Base-by-base conservation (phyloP, 2,329 filamentous ascomycete species). In the Stachybotrys chartarum region DNA sequence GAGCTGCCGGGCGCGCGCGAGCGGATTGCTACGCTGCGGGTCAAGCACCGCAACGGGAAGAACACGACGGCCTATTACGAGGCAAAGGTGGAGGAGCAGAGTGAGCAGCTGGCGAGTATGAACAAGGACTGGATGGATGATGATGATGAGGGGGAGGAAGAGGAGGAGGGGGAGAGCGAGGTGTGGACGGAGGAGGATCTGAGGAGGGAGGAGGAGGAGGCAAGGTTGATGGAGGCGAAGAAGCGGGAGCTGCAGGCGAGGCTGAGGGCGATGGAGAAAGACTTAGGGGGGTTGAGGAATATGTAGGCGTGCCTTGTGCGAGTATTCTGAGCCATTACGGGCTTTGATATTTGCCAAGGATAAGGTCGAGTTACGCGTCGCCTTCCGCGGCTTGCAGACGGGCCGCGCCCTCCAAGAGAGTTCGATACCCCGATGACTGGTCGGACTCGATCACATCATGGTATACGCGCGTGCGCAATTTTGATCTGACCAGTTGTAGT, bases 21-120 rank as follows among this genome's bases (percentile, higher is more conserved):
- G 65, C 82, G 86, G 58, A 95, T 97, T 61, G 77, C 84, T 0
- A 78, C 79, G 46, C 78, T 96, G 65, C 80, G 91, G 57, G 80
- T 82, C 54, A 85, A 90, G 64, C 83, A 93, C 69, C 78, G 82
- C 45, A 80, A 90, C 63, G 81, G 94, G 57, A 79, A 79, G 35
- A 84, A 84, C 51, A 96, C 91, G 24, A 78, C 94, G 64, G 82
- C 81, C 11, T 88, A 90, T 63, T 91, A 96, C 64, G 92, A 97
- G 72, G 79, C 80, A 12, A 85, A 86, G 54, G 90, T 97, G 1
- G 82, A 84, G 7, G 85, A 88, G 65, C 93, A 96, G 73, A 79
- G 84, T 11, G 81, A 83, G 56, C 83, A 91, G 63, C 69, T 97
- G 58, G 85, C 87, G 56, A 80, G 79, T 56, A 85, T 93, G 79